Evolutionary conservation across 495 filamentous ascomycete genomes (phyloP).

Genomic region (Penicillium canariense): DNA sequence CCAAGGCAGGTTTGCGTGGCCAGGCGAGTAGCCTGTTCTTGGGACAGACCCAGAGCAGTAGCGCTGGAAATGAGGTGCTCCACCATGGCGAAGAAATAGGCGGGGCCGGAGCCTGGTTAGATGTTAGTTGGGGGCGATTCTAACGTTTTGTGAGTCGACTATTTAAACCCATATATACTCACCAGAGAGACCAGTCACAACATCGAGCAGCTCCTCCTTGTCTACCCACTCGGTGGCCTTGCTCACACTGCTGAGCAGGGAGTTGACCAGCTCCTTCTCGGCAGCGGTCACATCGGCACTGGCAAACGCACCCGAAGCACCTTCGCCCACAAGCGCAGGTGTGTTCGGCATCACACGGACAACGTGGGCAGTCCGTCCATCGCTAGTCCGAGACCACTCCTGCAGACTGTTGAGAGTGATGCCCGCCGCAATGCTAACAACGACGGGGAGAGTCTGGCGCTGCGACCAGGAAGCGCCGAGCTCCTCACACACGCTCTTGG

Average conservation of each 20-base stretch:
- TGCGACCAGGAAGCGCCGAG: constrained; percentile 77
- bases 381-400: constrained; percentile 30
- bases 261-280: constrained; percentile 38
- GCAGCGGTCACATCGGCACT: constrained; percentile 27
- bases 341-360: constrained; percentile 47
- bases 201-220: constrained; percentile 39
- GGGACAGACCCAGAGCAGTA: constrained; percentile 34
- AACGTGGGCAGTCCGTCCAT: constrained; percentile 29
- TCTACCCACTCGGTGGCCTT: constrained; percentile 44
- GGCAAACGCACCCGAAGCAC: constrained; percentile 35
- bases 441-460: constrained; percentile 58
- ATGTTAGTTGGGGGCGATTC: not conserved
- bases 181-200: constrained; percentile 44
- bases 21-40: constrained; percentile 41
- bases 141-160: not conserved
- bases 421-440: constrained; percentile 43
- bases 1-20: constrained; percentile 44
- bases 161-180: constrained; percentile 6
- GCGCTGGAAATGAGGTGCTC: constrained; percentile 41
- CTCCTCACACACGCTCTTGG: constrained; percentile 89
- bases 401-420: constrained; percentile 38
- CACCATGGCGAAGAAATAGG: constrained; percentile 48
- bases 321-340: constrained; percentile 39
- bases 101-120: constrained; percentile 38
- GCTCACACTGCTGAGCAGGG: constrained; percentile 36